phyloP scores from a whole-genome alignment of 768 basidiomycete genomes.

The Suillus ampliporus region DNA sequence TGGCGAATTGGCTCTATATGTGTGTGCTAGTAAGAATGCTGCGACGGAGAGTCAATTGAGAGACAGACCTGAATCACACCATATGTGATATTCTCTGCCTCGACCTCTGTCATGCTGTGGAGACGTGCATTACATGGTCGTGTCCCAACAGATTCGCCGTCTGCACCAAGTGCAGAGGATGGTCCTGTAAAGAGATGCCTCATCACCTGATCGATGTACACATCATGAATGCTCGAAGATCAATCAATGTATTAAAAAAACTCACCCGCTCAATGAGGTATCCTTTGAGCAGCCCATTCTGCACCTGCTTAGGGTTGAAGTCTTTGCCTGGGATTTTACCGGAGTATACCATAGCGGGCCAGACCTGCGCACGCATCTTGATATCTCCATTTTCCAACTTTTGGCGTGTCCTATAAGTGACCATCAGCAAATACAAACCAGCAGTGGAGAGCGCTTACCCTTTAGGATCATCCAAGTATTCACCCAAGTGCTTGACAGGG shows the following conservation, averaged over 20 bases:
- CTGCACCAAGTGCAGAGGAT: not conserved
- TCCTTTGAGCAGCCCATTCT: conserved; percentile 4
- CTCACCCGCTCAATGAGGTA: conserved; percentile 8
- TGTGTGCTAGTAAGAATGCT: not conserved
- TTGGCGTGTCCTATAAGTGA: conserved; percentile 5
- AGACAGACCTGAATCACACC: conserved; percentile 1
- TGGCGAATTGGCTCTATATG: not conserved
- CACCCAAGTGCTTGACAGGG: conserved; percentile 7
- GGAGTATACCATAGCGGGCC: conserved; percentile 8
- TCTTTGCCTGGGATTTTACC: conserved; percentile 9
- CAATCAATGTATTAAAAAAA: not conserved
- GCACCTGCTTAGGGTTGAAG: conserved; percentile 5
- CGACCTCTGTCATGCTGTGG: conserved; percentile 7
- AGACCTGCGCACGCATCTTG: conserved; percentile 2
- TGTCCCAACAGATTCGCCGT: conserved; percentile 1
- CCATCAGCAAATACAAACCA: not conserved
- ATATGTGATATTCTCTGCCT: conserved; percentile 14
- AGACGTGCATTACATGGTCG: conserved; percentile 5
- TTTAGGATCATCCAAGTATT: not conserved
- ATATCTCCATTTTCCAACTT: conserved; percentile 12
- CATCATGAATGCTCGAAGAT: not conserved
- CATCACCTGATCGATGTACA: not conserved
- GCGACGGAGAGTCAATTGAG: not conserved
- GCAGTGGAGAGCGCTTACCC: not conserved
- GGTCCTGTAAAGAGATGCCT: conserved; percentile 6